phyloP scores from a whole-genome alignment of 495 filamentous ascomycete species.

The Neurospora sp. region DNA sequence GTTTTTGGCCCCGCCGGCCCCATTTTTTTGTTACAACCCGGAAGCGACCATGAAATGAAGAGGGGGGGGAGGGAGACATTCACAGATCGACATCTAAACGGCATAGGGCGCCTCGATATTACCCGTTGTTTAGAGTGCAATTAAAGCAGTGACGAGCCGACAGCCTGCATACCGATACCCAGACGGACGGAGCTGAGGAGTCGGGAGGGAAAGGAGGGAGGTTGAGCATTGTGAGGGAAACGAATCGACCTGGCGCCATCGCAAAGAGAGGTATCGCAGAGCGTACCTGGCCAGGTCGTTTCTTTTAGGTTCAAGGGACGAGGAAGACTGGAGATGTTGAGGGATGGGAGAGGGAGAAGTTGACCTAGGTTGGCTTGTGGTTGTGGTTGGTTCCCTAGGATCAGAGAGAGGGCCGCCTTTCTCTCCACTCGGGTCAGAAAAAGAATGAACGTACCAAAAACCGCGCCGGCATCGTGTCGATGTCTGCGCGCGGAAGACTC shows the following conservation, averaged over 20 bases:
- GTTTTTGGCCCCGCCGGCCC: not conserved
- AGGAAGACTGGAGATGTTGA: not conserved
- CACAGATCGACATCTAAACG: constrained; percentile 6
- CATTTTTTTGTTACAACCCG: constrained; percentile 1
- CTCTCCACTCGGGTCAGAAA: not conserved
- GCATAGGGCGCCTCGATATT: not conserved
- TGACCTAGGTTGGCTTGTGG: not conserved
- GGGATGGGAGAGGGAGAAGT: not conserved
- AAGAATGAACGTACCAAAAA: not conserved
- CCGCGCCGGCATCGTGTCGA: not conserved
- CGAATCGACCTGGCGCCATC: constrained; percentile 1
- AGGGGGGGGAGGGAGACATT: constrained; percentile 1
- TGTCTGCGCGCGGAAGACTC: not conserved
- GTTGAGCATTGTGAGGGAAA: constrained; percentile 9
- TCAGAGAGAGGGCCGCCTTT: not conserved
- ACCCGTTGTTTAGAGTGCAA: constrained; percentile 27
- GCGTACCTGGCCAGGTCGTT: constrained; percentile 3
- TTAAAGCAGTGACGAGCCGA: constrained; percentile 22
- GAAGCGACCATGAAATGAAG: not conserved
- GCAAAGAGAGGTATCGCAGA: not conserved
- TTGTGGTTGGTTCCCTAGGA: not conserved
- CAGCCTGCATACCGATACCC: not conserved
- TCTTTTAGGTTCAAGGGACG: constrained; percentile 1
- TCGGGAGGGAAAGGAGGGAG: not conserved
- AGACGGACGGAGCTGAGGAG: constrained; percentile 5